Percentiles rank a stretch among this genome's conserved stretches.
Evolutionary conservation across 768 basidiomycete genomes (phyloP).

Genomic region (Amanita muscaria): DNA sequence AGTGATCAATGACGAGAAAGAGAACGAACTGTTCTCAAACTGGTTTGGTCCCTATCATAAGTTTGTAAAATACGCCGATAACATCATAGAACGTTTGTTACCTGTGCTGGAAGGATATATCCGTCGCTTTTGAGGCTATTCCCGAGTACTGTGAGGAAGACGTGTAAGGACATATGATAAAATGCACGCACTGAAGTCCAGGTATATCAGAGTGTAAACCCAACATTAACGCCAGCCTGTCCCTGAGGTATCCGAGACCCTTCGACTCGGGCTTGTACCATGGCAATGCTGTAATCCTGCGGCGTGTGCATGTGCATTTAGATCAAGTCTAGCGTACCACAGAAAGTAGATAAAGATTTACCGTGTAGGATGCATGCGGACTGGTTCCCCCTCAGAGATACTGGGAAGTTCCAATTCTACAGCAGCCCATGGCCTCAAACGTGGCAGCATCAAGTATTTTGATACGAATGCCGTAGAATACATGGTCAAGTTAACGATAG

Average conservation of each 20-base stretch:
- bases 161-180: not conserved
- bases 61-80: not conserved
- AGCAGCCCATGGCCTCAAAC: slow-evolving; percentile 15
- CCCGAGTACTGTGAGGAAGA: not conserved
- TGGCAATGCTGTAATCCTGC: slow-evolving; percentile 22
- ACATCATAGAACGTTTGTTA: slow-evolving; percentile 11
- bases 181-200: slow-evolving; percentile 24
- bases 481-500: slow-evolving; percentile 18
- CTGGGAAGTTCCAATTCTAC: slow-evolving; percentile 19
- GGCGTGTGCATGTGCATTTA: slow-evolving; percentile 19
- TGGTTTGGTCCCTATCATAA: slow-evolving; percentile 26
- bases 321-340: not conserved
- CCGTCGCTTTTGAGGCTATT: slow-evolving; percentile 27
- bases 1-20: not conserved
- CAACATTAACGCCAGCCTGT: slow-evolving; percentile 24
- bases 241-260: slow-evolving; percentile 19
- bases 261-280: slow-evolving; percentile 38
- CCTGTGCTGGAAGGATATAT: slow-evolving; percentile 36
- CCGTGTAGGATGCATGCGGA: slow-evolving; percentile 28
- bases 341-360: slow-evolving; percentile 9
- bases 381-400: slow-evolving; percentile 15
- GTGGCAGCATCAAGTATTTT: slow-evolving; percentile 31
- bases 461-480: slow-evolving; percentile 23
- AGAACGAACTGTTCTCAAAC: slow-evolving; percentile 27
- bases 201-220: slow-evolving; percentile 31